These are phyloP conservation scores for Colletotrichum australisinense DNA, from an alignment of 2,329 filamentous ascomycete species.

Conservation along the genomic window DNA sequence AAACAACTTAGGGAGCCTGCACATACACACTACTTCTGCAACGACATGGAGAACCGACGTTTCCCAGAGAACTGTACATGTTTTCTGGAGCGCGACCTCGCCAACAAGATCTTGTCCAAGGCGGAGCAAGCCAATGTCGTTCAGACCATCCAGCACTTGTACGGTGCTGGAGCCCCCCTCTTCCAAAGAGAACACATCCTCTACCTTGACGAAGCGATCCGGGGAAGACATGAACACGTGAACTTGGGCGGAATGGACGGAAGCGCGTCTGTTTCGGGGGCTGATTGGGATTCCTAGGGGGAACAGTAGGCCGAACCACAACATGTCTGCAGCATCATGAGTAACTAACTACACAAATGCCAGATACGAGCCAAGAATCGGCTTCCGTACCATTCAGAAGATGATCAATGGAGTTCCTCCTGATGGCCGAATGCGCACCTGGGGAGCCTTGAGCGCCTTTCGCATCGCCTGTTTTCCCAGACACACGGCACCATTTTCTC, in stretches of 20 bases:
- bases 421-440: background rate
- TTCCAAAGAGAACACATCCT: background rate
- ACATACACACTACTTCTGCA: background rate
- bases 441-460: background rate
- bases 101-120: background rate
- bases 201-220: background rate
- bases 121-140: background rate
- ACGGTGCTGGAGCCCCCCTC: background rate
- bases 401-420: background rate
- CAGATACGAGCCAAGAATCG: background rate
- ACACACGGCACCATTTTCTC: background rate
- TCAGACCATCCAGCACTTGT: background rate
- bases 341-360: background rate
- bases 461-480: background rate
- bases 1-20: background rate
- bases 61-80: background rate
- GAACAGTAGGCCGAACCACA: background rate
- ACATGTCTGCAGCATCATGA: background rate
- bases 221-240: background rate
- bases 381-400: background rate
- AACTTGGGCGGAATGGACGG: background rate
- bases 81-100: background rate
- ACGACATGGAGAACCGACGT: background rate
- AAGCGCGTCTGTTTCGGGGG: background rate
- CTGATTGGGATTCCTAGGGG: background rate